Base-by-base conservation (phyloP, 1,284 basidiomycete species). In the Erythrobasidium hasegawianum region DNA sequence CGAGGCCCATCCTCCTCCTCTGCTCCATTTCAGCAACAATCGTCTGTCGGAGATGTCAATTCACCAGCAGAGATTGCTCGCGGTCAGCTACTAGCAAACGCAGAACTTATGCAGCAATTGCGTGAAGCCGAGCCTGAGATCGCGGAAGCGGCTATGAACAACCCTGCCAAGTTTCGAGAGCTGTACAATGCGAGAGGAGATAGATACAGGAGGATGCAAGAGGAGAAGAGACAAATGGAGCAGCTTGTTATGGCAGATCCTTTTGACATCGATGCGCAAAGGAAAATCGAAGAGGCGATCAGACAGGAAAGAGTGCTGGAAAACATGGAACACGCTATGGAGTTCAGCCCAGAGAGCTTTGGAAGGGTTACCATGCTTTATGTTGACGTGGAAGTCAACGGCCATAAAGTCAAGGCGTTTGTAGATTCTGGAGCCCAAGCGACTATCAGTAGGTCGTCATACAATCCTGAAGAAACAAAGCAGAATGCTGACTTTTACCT, bases 371-470 rank as follows among this genome's bases (percentile, higher is more conserved):
- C 86, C 1, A 98, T 98, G 96, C 87, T 98, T 57, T 98, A 95
- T 67, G 73, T 81, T 71, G 73, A 81, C 57, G 87, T 95, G 0
- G 93, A 97, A 75, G 92, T 98, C 2, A 98, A 98, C 74, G 89
- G 89, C 0, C 83, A 84, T 60, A 86, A 87, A 0, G 86, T 97
- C 40, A 96, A 94, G 76, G 96, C 96, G 0, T 98, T 98, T 75
- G 96, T 98, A 24, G 95, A 98, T 76, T 95, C 91, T 71, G 95
- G 95, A 27, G 95, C 96, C 1, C 96, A 98, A 73, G 85, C 87
- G 62, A 97, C 95, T 0, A 97, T 97, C 79, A 96, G 91, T 94
- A 71, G 76, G 89, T 80, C 16, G 26, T 52, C 26, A 16, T 58
- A 13, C n/a, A 20, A 20, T 14, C 5, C 14, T 24, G 24, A 3